A percentile compares a stretch with the other conserved stretches of the same genome.
Evolutionary conservation across 225 moss, liverwort and hornwort genomes (phyloP).

Genomic region (Sphagnum tenellum): DNA sequence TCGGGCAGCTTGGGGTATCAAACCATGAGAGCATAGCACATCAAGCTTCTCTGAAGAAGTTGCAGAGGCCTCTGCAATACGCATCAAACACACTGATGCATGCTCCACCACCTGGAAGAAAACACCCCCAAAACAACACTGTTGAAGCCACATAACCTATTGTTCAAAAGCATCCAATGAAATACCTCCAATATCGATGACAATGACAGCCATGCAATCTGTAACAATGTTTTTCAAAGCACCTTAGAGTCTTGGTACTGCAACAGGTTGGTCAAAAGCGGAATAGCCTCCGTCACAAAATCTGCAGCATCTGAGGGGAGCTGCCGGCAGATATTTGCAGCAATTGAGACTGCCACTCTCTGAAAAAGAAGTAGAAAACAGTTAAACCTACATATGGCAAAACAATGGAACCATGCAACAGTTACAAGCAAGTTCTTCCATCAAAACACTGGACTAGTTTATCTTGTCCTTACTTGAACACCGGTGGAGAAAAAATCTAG

Average conservation of each 20-base stretch:
- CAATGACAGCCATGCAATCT: slow-evolving; percentile 2
- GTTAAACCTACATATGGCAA: neutral
- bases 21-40: slow-evolving; percentile 83
- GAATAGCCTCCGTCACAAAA: slow-evolving; percentile 84
- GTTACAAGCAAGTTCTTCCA: neutral
- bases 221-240: neutral
- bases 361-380: slow-evolving; percentile 15
- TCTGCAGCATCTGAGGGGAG: slow-evolving; percentile 95
- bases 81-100: slow-evolving; percentile 86
- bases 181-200: neutral
- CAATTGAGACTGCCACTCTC: slow-evolving; percentile 97
- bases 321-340: slow-evolving; percentile 97
- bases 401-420: neutral
- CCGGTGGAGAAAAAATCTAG: slow-evolving; percentile 98
- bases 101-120: slow-evolving; percentile 88
- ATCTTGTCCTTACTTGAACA: slow-evolving; percentile 65
- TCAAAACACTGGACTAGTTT: neutral
- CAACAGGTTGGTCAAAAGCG: slow-evolving; percentile 81
- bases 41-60: slow-evolving; percentile 77
- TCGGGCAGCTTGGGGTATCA: slow-evolving; percentile 83
- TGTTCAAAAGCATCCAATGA: neutral
- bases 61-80: slow-evolving; percentile 89
- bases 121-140: neutral
- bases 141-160: neutral
- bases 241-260: slow-evolving; percentile 99